Percentiles rank a stretch among this genome's conserved stretches.
phyloP scores from a whole-genome alignment of 2,329 filamentous ascomycete species.

The Aspergillus amoenus region DNA sequence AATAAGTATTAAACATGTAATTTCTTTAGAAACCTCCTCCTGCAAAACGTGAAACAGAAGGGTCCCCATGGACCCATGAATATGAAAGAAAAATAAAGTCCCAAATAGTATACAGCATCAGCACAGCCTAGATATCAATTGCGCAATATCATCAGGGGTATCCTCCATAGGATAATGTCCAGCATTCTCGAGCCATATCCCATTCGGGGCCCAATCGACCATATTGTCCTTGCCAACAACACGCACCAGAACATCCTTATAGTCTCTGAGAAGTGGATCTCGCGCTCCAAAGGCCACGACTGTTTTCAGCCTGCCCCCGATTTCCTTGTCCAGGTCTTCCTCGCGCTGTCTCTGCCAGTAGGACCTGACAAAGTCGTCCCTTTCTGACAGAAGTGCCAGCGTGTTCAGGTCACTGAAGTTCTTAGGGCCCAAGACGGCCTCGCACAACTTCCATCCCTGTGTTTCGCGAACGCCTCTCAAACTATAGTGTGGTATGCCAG shows the following conservation, averaged over 20 bases:
- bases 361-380: background rate
- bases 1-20: no score
- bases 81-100: background rate
- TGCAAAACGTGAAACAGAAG: background rate
- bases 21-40: background rate
- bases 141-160: background rate
- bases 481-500: background rate
- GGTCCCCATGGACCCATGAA: rapidly evolving
- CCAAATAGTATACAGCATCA: background rate
- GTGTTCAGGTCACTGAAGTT: background rate
- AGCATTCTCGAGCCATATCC: background rate
- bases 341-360: background rate
- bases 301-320: background rate
- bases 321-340: background rate
- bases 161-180: background rate
- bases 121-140: background rate
- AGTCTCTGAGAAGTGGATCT: background rate
- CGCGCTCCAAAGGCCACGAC: background rate
- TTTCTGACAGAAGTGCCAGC: background rate
- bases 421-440: background rate
- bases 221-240: background rate
- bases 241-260: background rate
- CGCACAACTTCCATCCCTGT: background rate
- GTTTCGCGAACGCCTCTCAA: background rate
- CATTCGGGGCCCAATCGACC: background rate